These are phyloP conservation scores for Monilinia fructicola DNA, from an alignment of 2,329 filamentous ascomycete genomes.

Conservation along the genomic window DNA sequence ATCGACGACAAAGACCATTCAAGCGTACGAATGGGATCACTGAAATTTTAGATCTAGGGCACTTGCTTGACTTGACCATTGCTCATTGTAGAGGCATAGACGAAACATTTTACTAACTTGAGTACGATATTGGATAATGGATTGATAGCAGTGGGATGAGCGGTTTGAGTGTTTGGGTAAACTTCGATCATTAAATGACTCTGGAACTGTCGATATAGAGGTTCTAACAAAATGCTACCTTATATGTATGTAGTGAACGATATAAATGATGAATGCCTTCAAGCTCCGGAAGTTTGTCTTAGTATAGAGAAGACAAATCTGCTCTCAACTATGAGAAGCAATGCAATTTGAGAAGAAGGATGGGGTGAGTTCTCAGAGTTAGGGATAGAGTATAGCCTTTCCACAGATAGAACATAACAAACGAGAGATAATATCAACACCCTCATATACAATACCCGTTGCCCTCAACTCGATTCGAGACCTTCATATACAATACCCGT, in stretches of 20 bases:
- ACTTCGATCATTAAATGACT: background rate
- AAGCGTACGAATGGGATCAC: conserved; percentile 7
- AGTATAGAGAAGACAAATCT: background rate
- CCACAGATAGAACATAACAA: too few species aligned
- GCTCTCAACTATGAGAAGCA: conserved; percentile 5
- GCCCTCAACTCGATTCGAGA: background rate
- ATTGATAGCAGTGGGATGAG: background rate
- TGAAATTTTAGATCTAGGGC: background rate
- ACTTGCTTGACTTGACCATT: background rate
- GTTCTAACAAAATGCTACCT: background rate
- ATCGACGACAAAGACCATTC: conserved; percentile 11
- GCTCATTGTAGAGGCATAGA: too few species aligned
- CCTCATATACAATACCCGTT: background rate
- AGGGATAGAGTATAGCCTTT: background rate
- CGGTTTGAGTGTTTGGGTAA: background rate
- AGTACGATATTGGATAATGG: background rate
- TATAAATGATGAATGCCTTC: background rate
- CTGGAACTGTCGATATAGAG: background rate
- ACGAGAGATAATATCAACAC: background rate
- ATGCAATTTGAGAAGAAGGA: background rate
- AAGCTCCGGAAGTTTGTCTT: background rate
- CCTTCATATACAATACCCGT: too few species aligned
- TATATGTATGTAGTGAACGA: too few species aligned
- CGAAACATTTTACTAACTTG: background rate
- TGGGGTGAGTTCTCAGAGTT: background rate